Conservation (phyloP, 2,329 filamentous ascomycete species). For the Intubia oerlemansii region DNA sequence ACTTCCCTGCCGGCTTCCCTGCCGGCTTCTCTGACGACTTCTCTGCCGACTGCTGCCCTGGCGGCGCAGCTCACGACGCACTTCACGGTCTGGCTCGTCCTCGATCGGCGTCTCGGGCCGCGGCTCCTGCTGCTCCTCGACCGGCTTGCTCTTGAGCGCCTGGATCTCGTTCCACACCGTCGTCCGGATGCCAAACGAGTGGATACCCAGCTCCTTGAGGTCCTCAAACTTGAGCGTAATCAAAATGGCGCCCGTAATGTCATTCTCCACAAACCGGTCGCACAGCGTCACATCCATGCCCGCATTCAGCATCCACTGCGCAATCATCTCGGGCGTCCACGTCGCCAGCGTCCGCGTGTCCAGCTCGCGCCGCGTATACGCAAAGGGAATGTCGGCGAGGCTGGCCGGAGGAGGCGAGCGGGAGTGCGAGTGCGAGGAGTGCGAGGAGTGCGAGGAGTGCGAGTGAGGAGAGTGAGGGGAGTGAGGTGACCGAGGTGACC, state of each 20-base stretch:
- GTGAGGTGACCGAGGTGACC: no score
- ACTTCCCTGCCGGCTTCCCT: no score
- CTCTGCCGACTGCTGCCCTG: constrained; percentile 12
- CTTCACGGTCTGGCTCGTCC: constrained; percentile 30
- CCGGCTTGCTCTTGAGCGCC: constrained; percentile 33
- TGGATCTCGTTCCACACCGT: constrained; percentile 66
- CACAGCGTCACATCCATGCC: constrained; percentile 60
- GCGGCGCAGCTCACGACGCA: constrained; percentile 19
- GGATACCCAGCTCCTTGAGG: constrained; percentile 58
- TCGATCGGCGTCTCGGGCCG: constrained; percentile 38
- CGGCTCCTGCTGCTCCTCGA: constrained; percentile 26
- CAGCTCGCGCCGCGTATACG: constrained; percentile 33
- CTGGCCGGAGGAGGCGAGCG: no score
- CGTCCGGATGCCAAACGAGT: constrained; percentile 62
- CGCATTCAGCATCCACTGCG: constrained; percentile 67
- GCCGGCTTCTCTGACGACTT: no score
- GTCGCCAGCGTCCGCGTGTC: constrained; percentile 35
- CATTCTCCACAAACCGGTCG: constrained; percentile 73
- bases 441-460: no score
- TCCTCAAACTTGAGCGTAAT: constrained; percentile 86
- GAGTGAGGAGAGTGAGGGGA: no score
- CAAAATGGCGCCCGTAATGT: constrained; percentile 74
- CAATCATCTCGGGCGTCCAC: constrained; percentile 60
- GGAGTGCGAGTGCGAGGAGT: no score
- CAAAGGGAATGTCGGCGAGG: no score